Conservation (phyloP, 495 filamentous ascomycete genomes). For the Hypoxylon trugodes region DNA sequence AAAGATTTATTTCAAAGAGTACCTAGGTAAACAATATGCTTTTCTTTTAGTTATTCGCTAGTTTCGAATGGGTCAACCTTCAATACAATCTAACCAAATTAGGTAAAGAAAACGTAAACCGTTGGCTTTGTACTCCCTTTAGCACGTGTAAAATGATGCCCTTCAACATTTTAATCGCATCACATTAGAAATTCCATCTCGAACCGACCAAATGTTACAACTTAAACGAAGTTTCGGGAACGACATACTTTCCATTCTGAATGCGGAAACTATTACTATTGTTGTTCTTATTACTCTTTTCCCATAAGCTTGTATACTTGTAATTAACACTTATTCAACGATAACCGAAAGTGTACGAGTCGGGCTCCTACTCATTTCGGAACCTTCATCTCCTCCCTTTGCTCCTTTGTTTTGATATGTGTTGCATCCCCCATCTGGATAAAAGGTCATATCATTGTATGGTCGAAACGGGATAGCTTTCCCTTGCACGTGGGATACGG, state of each 20-base stretch:
- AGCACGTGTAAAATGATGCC: conserved; percentile 3
- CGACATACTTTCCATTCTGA: conserved; percentile 7
- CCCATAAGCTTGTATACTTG: conserved; percentile 4
- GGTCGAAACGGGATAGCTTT: conserved; percentile 26
- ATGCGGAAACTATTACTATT: conserved; percentile 27
- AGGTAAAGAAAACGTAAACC: too few relatives aligned
- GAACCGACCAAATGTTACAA: neutral
- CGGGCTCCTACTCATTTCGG: conserved; percentile 28
- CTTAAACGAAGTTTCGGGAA: conserved; percentile 1
- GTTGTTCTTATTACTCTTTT: too few relatives aligned
- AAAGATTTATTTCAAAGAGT: too few relatives aligned
- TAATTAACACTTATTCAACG: conserved; percentile 33
- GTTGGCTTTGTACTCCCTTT: conserved; percentile 7
- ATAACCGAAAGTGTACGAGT: conserved; percentile 1
- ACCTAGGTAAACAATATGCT: too few relatives aligned
- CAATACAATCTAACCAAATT: too few relatives aligned
- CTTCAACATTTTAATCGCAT: neutral
- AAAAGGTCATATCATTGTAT: conserved; percentile 28
- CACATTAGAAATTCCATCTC: conserved; percentile 9
- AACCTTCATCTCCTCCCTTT: conserved; percentile 37
- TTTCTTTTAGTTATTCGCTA: too few relatives aligned
- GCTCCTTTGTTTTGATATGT: conserved; percentile 36
- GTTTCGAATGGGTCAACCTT: too few relatives aligned
- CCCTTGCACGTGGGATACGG: conserved; percentile 28
- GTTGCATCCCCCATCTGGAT: conserved; percentile 37